Evolutionary conservation across 2,329 filamentous ascomycete genomes (phyloP).

Genomic region (Penicillium sp.): DNA sequence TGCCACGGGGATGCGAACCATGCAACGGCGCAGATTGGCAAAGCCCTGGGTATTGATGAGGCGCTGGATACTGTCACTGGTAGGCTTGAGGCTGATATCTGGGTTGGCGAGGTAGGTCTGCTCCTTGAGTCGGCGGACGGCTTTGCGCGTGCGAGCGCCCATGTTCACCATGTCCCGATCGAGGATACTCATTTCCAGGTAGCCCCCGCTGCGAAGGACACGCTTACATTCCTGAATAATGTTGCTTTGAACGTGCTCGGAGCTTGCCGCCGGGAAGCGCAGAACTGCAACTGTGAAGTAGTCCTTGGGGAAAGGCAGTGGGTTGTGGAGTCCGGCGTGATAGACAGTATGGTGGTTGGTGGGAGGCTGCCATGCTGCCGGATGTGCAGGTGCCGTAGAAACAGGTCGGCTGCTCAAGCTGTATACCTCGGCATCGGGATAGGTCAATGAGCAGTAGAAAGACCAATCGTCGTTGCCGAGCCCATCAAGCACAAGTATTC

Average conservation of each 20-base stretch:
- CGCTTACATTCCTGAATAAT: slow-evolving; percentile 47
- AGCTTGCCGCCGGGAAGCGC: slow-evolving; percentile 44
- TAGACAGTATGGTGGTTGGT: slow-evolving; percentile 42
- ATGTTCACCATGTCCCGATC: slow-evolving; percentile 50
- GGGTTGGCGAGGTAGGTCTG: slow-evolving; percentile 41
- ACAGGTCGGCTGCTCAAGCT: slow-evolving; percentile 37
- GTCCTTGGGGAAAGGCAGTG: slow-evolving; percentile 45
- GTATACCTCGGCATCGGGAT: slow-evolving; percentile 44
- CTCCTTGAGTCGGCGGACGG: slow-evolving; percentile 44
- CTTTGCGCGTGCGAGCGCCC: slow-evolving; percentile 44
- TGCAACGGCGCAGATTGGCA: slow-evolving; percentile 47
- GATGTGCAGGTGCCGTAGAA: slow-evolving; percentile 32
- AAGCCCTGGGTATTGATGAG: slow-evolving; percentile 44
- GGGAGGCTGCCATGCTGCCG: slow-evolving; percentile 42
- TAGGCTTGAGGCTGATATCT: slow-evolving; percentile 44
- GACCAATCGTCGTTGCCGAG: slow-evolving; percentile 51
- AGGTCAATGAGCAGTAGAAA: slow-evolving; percentile 48
- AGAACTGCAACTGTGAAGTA: slow-evolving; percentile 46
- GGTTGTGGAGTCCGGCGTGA: slow-evolving; percentile 37
- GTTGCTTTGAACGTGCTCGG: slow-evolving; percentile 41
- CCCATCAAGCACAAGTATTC: slow-evolving; percentile 47
- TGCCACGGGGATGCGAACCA: slow-evolving; percentile 47
- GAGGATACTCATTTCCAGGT: slow-evolving; percentile 46
- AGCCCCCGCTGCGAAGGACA: slow-evolving; percentile 46
- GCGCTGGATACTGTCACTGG: slow-evolving; percentile 46